Evolutionary conservation across 768 basidiomycete genomes (phyloP).

Genomic region (Leccinum broughii): DNA sequence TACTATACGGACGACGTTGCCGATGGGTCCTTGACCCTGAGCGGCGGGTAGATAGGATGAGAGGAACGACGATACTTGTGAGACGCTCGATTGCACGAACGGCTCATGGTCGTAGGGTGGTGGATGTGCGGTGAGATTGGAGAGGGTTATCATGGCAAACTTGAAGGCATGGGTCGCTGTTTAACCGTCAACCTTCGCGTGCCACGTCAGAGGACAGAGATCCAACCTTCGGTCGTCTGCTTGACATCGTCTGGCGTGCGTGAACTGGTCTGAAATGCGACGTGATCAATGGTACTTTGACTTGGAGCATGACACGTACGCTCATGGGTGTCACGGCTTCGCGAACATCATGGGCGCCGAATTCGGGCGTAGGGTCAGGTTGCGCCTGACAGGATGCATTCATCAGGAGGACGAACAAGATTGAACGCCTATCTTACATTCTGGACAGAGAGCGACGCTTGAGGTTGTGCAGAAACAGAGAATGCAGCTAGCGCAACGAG

Average conservation of each 20-base stretch:
- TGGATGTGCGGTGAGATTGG: slow-evolving; percentile 61
- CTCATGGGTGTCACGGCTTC: slow-evolving; percentile 22
- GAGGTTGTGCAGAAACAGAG: slow-evolving; percentile 44
- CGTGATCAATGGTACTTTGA: slow-evolving; percentile 3
- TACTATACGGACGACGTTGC: slow-evolving; percentile 65
- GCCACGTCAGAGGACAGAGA: neutral
- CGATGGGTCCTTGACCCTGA: slow-evolving; percentile 78
- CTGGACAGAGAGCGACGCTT: slow-evolving; percentile 14
- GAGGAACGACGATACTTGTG: slow-evolving; percentile 51
- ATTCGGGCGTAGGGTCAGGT: slow-evolving; percentile 12
- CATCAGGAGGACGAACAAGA: neutral
- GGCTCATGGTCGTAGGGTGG: slow-evolving; percentile 58
- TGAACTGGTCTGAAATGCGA: slow-evolving; percentile 15
- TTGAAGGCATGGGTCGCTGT: slow-evolving; percentile 74
- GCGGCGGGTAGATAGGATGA: slow-evolving; percentile 67
- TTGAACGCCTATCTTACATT: slow-evolving; percentile 12
- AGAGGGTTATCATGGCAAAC: slow-evolving; percentile 68
- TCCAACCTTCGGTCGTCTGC: slow-evolving; percentile 53
- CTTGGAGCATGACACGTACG: neutral
- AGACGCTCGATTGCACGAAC: slow-evolving; percentile 35
- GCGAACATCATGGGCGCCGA: slow-evolving; percentile 4
- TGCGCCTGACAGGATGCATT: slow-evolving; percentile 13
- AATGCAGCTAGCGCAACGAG: slow-evolving; percentile 51
- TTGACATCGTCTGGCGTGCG: slow-evolving; percentile 33
- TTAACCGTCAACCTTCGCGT: slow-evolving; percentile 3